Conservation (phyloP, 306 rosid species). For the Quercus glauca region DNA sequence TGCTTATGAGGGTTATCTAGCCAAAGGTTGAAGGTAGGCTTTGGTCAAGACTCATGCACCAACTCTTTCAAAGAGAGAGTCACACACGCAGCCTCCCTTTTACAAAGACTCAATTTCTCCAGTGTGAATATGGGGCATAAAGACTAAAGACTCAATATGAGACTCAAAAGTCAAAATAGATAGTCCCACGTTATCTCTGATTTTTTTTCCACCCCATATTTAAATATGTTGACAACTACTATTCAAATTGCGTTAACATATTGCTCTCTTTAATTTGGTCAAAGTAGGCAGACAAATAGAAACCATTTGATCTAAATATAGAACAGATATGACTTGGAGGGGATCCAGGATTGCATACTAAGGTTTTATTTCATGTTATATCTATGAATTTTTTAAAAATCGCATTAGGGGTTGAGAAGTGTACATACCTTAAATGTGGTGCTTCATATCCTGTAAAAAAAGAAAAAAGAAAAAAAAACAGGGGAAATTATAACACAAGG, state of each 20-base stretch:
- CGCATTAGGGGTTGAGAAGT: neutral
- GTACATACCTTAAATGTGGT: constrained; percentile 24
- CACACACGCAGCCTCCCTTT: too few relatives aligned
- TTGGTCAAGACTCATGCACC: too few relatives aligned
- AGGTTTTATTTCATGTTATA: neutral
- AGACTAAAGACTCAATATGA: neutral
- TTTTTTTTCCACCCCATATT: neutral
- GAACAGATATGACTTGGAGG: neutral
- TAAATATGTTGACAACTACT: neutral
- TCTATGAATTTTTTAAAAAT: neutral
- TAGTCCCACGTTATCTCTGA: neutral
- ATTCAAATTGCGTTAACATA: neutral
- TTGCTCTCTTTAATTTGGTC: neutral
- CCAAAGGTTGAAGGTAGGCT: too few relatives aligned
- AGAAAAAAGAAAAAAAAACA: neutral
- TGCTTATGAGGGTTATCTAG: too few relatives aligned
- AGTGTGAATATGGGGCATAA: neutral
- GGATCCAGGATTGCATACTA: neutral
- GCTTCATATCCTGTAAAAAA: constrained; percentile 27
- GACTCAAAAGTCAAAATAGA: too few relatives aligned
- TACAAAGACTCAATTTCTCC: too few relatives aligned
- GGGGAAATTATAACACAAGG: too few relatives aligned
- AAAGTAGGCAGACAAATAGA: neutral
- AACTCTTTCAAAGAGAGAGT: too few relatives aligned
- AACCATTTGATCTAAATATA: neutral